A percentile compares a stretch with the other conserved stretches of the same genome.
Conservation (phyloP, 2,329 filamentous ascomycete genomes). For the Neopestalotiopsis sp. region DNA sequence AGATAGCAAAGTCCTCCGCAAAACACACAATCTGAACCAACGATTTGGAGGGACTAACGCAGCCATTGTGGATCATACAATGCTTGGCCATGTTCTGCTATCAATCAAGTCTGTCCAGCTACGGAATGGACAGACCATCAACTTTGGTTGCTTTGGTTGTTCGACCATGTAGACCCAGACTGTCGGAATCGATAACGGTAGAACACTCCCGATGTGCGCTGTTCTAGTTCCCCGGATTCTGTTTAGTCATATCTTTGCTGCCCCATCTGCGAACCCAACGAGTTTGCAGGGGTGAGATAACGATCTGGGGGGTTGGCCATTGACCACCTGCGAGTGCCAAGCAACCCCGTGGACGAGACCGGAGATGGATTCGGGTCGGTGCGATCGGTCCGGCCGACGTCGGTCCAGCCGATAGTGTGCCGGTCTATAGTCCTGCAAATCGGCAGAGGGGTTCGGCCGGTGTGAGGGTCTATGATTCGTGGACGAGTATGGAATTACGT, state of each 20-base stretch:
- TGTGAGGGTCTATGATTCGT: neutral
- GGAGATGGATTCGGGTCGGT: neutral
- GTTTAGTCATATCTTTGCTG: constrained; percentile 7
- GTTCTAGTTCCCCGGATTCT: neutral
- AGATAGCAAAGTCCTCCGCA: neutral
- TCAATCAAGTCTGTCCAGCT: neutral
- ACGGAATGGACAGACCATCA: too few species aligned
- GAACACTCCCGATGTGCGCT: neutral
- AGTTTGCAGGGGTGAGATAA: neutral
- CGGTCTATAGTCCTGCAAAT: constrained; percentile 1
- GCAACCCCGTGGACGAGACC: neutral
- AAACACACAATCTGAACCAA: neutral
- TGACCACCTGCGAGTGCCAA: neutral
- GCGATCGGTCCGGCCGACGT: neutral
- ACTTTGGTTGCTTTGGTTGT: too few species aligned
- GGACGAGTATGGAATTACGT: neutral
- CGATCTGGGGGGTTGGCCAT: neutral
- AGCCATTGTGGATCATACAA: neutral
- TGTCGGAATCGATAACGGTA: neutral
- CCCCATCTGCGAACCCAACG: neutral
- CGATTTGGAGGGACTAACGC: neutral
- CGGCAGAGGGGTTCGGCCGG: neutral
- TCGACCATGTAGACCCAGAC: neutral
- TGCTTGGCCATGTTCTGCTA: neutral
- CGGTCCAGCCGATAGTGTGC: constrained; percentile 9